phyloP scores from a whole-genome alignment of 2,329 filamentous ascomycete species.

The Sclerotinia sclerotiorum region DNA sequence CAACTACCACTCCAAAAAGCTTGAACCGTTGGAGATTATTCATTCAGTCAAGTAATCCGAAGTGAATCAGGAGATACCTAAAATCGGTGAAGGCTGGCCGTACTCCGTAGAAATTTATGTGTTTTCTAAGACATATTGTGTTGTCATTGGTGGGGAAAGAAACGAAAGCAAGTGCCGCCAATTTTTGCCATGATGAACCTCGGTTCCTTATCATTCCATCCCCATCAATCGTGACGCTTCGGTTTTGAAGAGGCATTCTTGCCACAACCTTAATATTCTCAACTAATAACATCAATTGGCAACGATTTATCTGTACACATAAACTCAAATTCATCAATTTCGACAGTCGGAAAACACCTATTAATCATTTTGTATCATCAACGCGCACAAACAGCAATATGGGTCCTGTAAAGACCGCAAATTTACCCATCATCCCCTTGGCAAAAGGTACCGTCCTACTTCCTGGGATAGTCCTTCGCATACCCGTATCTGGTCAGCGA shows the following conservation, averaged over 20 bases:
- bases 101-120: not conserved
- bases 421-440: slow-evolving; percentile 77
- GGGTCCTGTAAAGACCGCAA: slow-evolving; percentile 29
- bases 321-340: not conserved
- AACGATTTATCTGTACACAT: not conserved
- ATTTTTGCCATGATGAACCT: slow-evolving; percentile 12
- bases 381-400: slow-evolving; percentile 5
- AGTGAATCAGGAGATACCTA: slow-evolving; percentile 5
- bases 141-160: slow-evolving; percentile 16
- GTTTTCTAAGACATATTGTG: slow-evolving; percentile 17
- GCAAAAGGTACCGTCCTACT: slow-evolving; percentile 78
- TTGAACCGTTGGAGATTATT: not conserved
- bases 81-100: slow-evolving; percentile 8
- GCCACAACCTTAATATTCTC: not conserved
- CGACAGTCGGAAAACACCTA: not conserved
- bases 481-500: slow-evolving; percentile 75
- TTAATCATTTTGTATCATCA: not conserved
- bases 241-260: not conserved
- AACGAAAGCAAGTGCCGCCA: not conserved
- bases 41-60: not conserved
- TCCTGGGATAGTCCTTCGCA: slow-evolving; percentile 80
- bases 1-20: not conserved
- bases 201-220: slow-evolving; percentile 7
- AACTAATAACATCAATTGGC: not conserved
- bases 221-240: not conserved